Evolutionary conservation across 2,329 filamentous ascomycete species (phyloP).

Genomic region (Alternaria triticimaculans): DNA sequence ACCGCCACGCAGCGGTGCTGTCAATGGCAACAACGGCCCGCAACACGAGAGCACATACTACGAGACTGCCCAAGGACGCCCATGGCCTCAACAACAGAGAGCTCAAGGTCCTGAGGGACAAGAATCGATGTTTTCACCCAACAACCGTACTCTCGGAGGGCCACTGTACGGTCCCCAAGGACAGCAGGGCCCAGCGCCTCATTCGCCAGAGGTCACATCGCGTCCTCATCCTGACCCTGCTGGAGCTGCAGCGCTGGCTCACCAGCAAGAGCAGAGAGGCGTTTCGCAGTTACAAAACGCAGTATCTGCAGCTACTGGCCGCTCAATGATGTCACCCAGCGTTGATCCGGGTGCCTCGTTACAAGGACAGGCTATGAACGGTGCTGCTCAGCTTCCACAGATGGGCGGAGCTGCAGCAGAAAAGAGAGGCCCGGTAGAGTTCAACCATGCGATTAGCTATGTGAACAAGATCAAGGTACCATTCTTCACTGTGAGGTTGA

Average conservation of each 20-base stretch:
- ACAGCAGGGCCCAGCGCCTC: constrained; percentile 40
- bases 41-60: constrained; percentile 49
- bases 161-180: constrained; percentile 45
- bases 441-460: constrained; percentile 99
- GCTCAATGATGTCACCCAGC: constrained; percentile 59
- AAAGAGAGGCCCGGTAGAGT: constrained; percentile 93
- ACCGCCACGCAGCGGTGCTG: constrained; percentile 55
- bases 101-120: constrained; percentile 41
- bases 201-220: constrained; percentile 46
- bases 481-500: constrained; percentile 30
- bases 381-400: constrained; percentile 64
- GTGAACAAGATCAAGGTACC: constrained; percentile 98
- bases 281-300: constrained; percentile 72
- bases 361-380: constrained; percentile 67
- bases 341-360: constrained; percentile 56
- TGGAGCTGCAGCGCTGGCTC: constrained; percentile 54
- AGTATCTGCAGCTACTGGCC: constrained; percentile 64
- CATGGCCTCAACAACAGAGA: constrained; percentile 49
- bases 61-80: constrained; percentile 43
- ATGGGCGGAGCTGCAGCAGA: constrained; percentile 64
- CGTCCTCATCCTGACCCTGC: constrained; percentile 47
- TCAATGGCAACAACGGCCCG: constrained; percentile 62
- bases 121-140: constrained; percentile 53
- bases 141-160: constrained; percentile 52
- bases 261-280: constrained; percentile 70